Evolutionary conservation across 75 land plant species (phyloP), one percentile per base, ranked within the genome.

Genomic region (Chamaecyparis obtusa): DNA sequence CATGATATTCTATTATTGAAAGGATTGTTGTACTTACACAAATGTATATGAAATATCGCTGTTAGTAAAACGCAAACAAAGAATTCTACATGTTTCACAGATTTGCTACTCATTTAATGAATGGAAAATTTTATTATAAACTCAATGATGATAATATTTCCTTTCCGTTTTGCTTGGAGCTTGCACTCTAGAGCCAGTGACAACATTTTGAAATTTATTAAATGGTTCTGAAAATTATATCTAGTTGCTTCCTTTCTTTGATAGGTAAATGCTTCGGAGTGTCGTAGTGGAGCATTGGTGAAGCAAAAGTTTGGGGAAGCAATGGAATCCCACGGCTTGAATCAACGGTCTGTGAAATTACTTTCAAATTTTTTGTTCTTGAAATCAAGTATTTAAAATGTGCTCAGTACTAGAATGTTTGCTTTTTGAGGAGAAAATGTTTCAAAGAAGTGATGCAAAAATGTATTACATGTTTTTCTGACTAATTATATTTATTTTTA

Each of bases 241-340:
- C 54, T 88, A 17, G 56, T 19, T 33, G 49, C 43, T 33, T 7
- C 3, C 64, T 87, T 51, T 39, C 85, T 85, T 83, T 81, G 15
- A 14, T 79, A 98, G 99, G 89, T 95, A 37, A 98, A 91, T 90
- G 88, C 97, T 83, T 98, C 99, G 46, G 97, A 95, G n/a, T 91
- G 93, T 87, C 94, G 99, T 79, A 91, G 77, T 91, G 99, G 99
- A 87, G 90, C 94, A 44, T 48, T 90, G 54, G 88, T 98, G 60
- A 97, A 95, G 94, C 94, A 94, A 77, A 94, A 90, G 78, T 94
- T 97, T 90, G 92, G 97, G 19, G 99, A 94, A 87, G 97, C 97
- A 64, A 88, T 93, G 88, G 95, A 95, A 87, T 97, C 99, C 41
- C 97, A 94, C 85, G 86, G 94, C 15, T 84, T 94, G n/a, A 91